These are phyloP conservation scores for Oxyria digyna DNA, from an alignment of 148 eudicot species.

Conservation along the genomic window DNA sequence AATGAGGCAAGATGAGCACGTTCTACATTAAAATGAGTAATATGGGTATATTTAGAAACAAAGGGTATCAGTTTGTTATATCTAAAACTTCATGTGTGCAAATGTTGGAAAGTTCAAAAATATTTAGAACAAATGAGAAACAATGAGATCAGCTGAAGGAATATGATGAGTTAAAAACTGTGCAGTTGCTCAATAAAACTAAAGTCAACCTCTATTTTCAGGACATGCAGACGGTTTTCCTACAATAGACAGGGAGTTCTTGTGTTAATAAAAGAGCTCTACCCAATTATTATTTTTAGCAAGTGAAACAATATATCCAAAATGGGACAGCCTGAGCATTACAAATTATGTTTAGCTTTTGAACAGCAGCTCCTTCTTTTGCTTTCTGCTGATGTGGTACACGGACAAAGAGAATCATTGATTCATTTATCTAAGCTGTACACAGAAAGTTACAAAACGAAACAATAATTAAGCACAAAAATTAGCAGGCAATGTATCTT, in stretches of 20 bases:
- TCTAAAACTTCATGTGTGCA: background rate
- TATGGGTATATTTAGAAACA: background rate
- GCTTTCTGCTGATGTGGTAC: conserved; percentile 73
- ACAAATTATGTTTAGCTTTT: conserved; percentile 72
- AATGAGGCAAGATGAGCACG: background rate
- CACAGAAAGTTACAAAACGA: too few relatives aligned
- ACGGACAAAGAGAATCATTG: too few relatives aligned
- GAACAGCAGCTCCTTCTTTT: conserved; percentile 84
- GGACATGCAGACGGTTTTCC: conserved; percentile 89
- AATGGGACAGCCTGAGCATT: conserved; percentile 63
- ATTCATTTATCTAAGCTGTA: too few relatives aligned
- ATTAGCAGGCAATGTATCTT: too few relatives aligned
- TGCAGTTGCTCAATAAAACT: background rate
- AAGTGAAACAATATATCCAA: background rate
- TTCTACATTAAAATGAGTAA: background rate
- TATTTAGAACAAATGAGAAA: background rate
- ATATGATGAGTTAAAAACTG: background rate
- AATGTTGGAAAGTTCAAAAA: background rate
- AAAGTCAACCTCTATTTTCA: conserved; percentile 79
- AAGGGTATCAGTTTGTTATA: background rate
- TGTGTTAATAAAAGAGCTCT: background rate
- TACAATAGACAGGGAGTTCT: conserved; percentile 13
- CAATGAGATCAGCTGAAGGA: background rate
- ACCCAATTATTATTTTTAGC: background rate
- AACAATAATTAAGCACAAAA: too few relatives aligned